These are phyloP conservation scores for Yueomyces sinensis DNA, from an alignment of 805 yeast genomes.

Conservation along the genomic window DNA sequence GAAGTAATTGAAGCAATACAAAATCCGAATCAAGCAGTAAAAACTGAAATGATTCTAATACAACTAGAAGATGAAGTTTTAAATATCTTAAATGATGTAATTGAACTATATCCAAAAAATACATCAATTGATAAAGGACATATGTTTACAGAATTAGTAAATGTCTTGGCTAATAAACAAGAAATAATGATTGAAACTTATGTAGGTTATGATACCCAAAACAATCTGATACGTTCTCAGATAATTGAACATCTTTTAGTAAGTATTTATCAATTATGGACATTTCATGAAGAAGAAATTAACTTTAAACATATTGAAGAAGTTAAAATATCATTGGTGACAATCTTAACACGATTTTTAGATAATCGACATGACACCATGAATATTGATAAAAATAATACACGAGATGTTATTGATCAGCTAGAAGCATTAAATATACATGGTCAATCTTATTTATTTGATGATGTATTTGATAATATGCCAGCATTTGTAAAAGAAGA, in stretches of 20 bases:
- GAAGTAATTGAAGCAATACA: constrained; percentile 5
- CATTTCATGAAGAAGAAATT: constrained; percentile 6
- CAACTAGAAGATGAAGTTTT: constrained; percentile 32
- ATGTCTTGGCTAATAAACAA: constrained; percentile 23
- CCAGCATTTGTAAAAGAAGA: constrained; percentile 27
- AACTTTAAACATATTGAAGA: constrained; percentile 18
- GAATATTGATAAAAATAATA: no score
- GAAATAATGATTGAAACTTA: constrained; percentile 17
- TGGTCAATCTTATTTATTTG: constrained; percentile 20
- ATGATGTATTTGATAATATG: constrained; percentile 31
- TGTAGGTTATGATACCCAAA: constrained; percentile 13
- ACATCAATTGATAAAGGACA: constrained; percentile 10
- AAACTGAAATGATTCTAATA: constrained; percentile 15
- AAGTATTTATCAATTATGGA: constrained; percentile 12
- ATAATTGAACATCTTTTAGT: constrained; percentile 12
- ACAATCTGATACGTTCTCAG: constrained; percentile 6
- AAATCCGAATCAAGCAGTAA: constrained; percentile 3
- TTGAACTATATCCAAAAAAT: constrained; percentile 11
- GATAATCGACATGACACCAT: constrained; percentile 4
- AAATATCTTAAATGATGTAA: constrained; percentile 33
- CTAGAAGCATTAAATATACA: constrained; percentile 22
- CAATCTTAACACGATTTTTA: constrained; percentile 39
- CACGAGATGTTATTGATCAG: constrained; percentile 19
- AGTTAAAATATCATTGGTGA: constrained; percentile 31
- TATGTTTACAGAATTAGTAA: constrained; percentile 13